Conservation (phyloP, 495 filamentous ascomycete species). For the Aspergillus homomorphus region DNA sequence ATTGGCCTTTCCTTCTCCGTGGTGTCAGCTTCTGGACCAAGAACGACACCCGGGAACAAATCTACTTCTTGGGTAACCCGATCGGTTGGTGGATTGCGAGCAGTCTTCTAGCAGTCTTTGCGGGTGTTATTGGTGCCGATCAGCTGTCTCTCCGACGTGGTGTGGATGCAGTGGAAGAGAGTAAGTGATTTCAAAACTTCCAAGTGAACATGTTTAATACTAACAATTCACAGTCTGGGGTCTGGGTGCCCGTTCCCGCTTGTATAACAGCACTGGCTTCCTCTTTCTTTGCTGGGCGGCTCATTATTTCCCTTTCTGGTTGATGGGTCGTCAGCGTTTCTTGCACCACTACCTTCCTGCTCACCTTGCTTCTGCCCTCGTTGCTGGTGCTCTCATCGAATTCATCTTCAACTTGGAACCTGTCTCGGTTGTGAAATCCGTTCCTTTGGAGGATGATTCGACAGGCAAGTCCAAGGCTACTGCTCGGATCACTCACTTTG, state of each 20-base stretch:
- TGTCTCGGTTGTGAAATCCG: slow-evolving; percentile 40
- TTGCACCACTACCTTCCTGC: slow-evolving; percentile 79
- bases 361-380: slow-evolving; percentile 87
- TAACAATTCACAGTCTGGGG: slow-evolving; percentile 37
- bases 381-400: slow-evolving; percentile 93
- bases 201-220: slow-evolving; percentile 5
- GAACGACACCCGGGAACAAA: slow-evolving; percentile 92
- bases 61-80: slow-evolving; percentile 98
- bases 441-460: slow-evolving; percentile 48
- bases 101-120: slow-evolving; percentile 87
- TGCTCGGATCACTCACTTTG: slow-evolving; percentile 39
- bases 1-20: slow-evolving; percentile 94
- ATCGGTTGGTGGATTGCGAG: slow-evolving; percentile 97
- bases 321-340: slow-evolving; percentile 75
- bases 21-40: slow-evolving; percentile 99
- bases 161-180: slow-evolving; percentile 87
- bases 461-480: slow-evolving; percentile 38
- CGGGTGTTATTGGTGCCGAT: slow-evolving; percentile 86
- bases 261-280: slow-evolving; percentile 98
- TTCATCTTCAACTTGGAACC: slow-evolving; percentile 94
- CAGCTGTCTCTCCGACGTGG: slow-evolving; percentile 89
- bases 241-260: slow-evolving; percentile 80
- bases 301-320: slow-evolving; percentile 71
- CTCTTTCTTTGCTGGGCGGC: slow-evolving; percentile 88
- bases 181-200: slow-evolving; percentile 56